Percentiles rank a stretch among this genome's conserved stretches.
Conservation (phyloP, 495 filamentous ascomycete genomes). For the Aspergillus sclerotioniger region DNA sequence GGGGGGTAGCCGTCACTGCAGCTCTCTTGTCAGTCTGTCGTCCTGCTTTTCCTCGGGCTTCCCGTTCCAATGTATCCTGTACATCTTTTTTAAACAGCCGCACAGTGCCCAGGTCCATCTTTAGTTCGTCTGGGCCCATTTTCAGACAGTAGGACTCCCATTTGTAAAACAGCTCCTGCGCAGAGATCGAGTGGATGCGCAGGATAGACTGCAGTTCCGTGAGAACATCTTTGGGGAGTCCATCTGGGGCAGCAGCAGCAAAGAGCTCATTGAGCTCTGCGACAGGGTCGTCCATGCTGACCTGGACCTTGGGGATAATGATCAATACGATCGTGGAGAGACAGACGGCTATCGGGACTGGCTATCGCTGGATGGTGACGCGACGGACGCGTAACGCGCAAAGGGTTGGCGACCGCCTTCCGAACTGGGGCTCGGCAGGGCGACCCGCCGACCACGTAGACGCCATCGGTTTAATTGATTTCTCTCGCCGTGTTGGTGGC, state of each 20-base stretch:
- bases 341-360: background rate
- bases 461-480: no score
- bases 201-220: slow-evolving; percentile 80
- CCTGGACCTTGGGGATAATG: slow-evolving; percentile 3
- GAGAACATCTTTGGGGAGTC: slow-evolving; percentile 68
- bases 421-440: no score
- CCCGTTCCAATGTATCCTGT: slow-evolving; percentile 77
- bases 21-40: slow-evolving; percentile 61
- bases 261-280: slow-evolving; percentile 71
- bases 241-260: slow-evolving; percentile 48
- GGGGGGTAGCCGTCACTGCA: slow-evolving; percentile 59
- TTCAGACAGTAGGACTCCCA: slow-evolving; percentile 97
- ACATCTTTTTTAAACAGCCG: slow-evolving; percentile 81
- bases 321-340: background rate
- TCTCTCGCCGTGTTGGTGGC: background rate
- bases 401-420: no score
- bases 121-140: slow-evolving; percentile 75
- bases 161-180: slow-evolving; percentile 90
- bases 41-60: slow-evolving; percentile 57
- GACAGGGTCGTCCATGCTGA: slow-evolving; percentile 21
- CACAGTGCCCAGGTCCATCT: slow-evolving; percentile 64
- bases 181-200: slow-evolving; percentile 69
- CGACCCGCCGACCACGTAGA: no score
- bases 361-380: no score
- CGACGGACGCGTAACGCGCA: no score